Evolutionary conservation across 495 filamentous ascomycete species (phyloP).

Genomic region (Aspergillus carlsbadensis): DNA sequence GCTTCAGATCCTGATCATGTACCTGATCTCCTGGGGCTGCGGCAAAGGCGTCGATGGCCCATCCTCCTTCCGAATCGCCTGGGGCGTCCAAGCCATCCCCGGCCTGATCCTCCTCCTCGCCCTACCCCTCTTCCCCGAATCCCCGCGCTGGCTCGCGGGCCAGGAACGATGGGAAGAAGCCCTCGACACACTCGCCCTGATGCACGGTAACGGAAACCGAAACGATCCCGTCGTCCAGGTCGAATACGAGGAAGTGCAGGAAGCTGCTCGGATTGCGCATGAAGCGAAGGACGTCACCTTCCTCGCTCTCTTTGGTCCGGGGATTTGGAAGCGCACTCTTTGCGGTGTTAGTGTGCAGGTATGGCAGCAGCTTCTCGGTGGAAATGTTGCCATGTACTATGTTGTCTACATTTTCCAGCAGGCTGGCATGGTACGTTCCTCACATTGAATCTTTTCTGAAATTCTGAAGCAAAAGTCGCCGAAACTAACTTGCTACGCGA

Average conservation of each 20-base stretch:
- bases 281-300: conserved; percentile 55
- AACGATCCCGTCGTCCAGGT: conserved; percentile 68
- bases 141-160: conserved; percentile 71
- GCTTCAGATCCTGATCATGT: conserved; percentile 54
- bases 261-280: conserved; percentile 51
- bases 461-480: too few species aligned
- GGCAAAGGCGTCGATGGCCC: conserved; percentile 49
- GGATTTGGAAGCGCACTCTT: conserved; percentile 72
- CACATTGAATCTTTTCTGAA: too few species aligned
- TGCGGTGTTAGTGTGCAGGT: conserved; percentile 66
- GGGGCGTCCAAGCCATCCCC: conserved; percentile 72
- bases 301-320: conserved; percentile 56
- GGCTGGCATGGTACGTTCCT: conserved; percentile 44
- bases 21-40: conserved; percentile 61
- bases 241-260: conserved; percentile 72
- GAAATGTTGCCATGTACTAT: conserved; percentile 70
- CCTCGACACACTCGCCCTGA: conserved; percentile 62
- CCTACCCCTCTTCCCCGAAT: conserved; percentile 68
- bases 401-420: conserved; percentile 72
- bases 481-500: too few species aligned
- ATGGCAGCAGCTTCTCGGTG: conserved; percentile 69
- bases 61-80: conserved; percentile 68
- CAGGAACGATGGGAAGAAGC: conserved; percentile 68
- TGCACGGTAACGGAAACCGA: conserved; percentile 64
- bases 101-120: conserved; percentile 61